Base-by-base conservation (phyloP, 768 basidiomycete genomes). In the Tulasnella sp. region DNA sequence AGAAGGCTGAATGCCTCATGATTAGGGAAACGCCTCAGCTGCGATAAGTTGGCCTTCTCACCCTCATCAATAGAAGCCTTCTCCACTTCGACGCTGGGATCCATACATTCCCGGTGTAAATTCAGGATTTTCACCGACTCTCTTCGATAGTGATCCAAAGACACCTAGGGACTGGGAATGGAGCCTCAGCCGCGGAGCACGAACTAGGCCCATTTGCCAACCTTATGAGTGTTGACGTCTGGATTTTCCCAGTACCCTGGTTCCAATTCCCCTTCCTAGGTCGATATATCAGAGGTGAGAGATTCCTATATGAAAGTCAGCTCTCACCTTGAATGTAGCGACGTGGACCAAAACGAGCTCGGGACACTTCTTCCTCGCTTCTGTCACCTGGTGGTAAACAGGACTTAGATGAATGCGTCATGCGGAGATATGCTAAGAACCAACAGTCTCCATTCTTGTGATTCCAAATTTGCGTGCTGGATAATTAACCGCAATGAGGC, bases 51-150 rank as follows among this genome's bases (percentile, higher is more conserved):
- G 38, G 67, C 22, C 14, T 31, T 31, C n/a, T 4, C 29, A 78
- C 71, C 69, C 81, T 99, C 97, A 80, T 99, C 97, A 42, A 99
- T 97, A 0, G 94, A 97, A 31, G 97, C 97, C 82, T 96, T 97
- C 83, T 99, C 97, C 96, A 97, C 87, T 85, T 97, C 94, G 29
- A 91, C 93, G 5, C 84, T 87, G 1, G 93, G 91, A 45, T 95
- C 85, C 77, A 89, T 84, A 71, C 76, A 74, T 94, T 91, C 81
- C 91, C 91, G 84, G 97, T 78, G 96, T 80, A 94, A 84, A 5
- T 86, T 86, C 39, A 94, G 87, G 77, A 99, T 92, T 83, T 96
- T 99, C 79, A 88, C 85, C 79, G 92, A 94, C 84, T 99, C 97
- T 75, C 91, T 87, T 8, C 97, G 86, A 83, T 98, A 99, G 79